phyloP scores from a whole-genome alignment of 805 yeast genomes.

The Saccharomycopsis sp. region DNA sequence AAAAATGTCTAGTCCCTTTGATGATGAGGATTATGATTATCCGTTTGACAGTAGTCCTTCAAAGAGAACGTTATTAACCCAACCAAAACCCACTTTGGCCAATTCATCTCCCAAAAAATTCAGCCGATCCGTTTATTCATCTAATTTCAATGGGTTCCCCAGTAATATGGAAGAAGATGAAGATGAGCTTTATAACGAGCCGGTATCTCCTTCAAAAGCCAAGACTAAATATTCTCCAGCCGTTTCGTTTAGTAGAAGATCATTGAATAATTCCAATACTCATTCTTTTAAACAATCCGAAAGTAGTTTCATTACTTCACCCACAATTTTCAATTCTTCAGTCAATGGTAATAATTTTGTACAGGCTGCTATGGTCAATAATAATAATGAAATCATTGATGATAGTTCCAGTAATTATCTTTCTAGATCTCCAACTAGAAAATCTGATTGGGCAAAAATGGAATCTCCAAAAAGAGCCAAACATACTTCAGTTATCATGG shows the following conservation, averaged over 20 bases:
- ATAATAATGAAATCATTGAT: constrained; percentile 24
- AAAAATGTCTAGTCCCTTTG: constrained; percentile 21
- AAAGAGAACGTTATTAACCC: constrained; percentile 6
- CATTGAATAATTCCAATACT: no score
- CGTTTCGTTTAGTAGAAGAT: constrained; percentile 29
- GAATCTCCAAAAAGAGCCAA: constrained; percentile 63
- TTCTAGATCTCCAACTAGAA: constrained; percentile 34
- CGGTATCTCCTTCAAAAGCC: constrained; percentile 12
- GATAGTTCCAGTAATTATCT: constrained; percentile 23
- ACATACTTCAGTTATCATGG: constrained; percentile 39
- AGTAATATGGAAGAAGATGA: neutral
- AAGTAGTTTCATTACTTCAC: constrained; percentile 26
- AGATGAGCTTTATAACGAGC: neutral
- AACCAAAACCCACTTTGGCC: constrained; percentile 14
- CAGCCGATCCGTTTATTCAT: constrained; percentile 9
- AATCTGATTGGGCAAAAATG: constrained; percentile 56
- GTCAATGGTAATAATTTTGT: constrained; percentile 31
- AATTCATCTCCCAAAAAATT: constrained; percentile 12
- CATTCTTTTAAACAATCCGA: constrained; percentile 17
- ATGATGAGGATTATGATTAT: constrained; percentile 21
- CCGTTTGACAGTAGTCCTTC: constrained; percentile 16
- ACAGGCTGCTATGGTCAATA: constrained; percentile 25
- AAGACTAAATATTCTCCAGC: constrained; percentile 33
- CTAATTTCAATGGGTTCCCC: constrained; percentile 15
- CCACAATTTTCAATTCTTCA: constrained; percentile 30